phyloP scores from a whole-genome alignment of 73 alveolate species.

The Paramecium tetraurelia region DNA sequence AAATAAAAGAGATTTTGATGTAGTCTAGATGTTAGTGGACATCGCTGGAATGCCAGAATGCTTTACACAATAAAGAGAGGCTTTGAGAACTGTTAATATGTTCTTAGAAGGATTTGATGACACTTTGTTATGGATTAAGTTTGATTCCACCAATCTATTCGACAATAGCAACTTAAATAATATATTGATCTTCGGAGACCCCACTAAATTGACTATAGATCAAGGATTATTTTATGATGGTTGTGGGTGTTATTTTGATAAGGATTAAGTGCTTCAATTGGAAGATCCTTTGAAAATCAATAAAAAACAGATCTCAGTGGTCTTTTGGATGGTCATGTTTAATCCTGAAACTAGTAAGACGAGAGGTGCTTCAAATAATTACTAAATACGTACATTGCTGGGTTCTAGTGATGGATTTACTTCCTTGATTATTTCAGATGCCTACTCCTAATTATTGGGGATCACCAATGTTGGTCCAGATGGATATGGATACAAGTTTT shows the following conservation, averaged over 20 bases:
- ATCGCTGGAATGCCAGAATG: background rate
- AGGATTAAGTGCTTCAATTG: background rate
- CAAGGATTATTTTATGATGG: conserved; percentile 45
- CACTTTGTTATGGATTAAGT: conserved; percentile 24
- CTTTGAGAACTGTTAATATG: background rate
- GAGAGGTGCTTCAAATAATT: background rate
- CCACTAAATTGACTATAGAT: background rate
- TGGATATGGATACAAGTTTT: background rate
- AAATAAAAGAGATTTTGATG: background rate
- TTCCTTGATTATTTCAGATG: background rate
- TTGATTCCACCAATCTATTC: conserved; percentile 9
- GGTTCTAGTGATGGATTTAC: conserved; percentile 31
- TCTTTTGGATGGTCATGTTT: conserved; percentile 47
- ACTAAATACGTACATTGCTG: background rate
- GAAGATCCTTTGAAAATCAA: conserved; percentile 2
- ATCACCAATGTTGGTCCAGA: background rate
- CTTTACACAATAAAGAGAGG: background rate
- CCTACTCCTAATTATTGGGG: conserved; percentile 1
- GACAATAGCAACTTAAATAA: background rate
- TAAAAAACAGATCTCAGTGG: background rate
- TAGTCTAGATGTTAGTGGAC: background rate
- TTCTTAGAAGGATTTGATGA: conserved; percentile 29
- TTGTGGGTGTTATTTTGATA: conserved; percentile 17
- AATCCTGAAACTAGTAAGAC: background rate
- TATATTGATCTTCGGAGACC: background rate